These are phyloP conservation scores for Metarhizium album DNA, from an alignment of 2,329 filamentous ascomycete species.

Conservation along the genomic window DNA sequence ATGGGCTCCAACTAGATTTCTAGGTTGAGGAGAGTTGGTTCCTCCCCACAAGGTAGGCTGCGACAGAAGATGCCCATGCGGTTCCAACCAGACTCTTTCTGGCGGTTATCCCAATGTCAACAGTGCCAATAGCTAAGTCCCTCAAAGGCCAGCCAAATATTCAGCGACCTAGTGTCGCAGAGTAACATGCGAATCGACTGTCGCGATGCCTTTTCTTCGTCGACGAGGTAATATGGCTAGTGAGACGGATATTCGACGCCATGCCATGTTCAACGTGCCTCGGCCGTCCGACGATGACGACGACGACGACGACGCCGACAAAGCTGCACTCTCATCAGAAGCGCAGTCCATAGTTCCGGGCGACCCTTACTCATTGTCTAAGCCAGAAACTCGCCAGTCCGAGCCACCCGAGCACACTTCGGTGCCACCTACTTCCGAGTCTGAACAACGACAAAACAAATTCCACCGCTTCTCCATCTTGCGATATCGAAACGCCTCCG, in stretches of 20 bases:
- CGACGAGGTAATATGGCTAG: slow-evolving; percentile 49
- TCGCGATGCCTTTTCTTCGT: slow-evolving; percentile 49
- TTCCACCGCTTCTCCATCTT: slow-evolving; percentile 59
- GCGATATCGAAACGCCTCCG: slow-evolving; percentile 84
- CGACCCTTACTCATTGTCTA: slow-evolving; percentile 10
- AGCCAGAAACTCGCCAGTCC: slow-evolving; percentile 15
- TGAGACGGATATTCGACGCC: slow-evolving; percentile 48
- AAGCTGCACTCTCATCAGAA: slow-evolving; percentile 7
- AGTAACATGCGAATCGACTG: slow-evolving; percentile 28
- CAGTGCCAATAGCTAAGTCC: not conserved
- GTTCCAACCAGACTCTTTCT: not conserved
- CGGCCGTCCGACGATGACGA: slow-evolving; percentile 17
- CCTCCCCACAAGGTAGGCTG: not conserved
- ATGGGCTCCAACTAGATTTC: not conserved
- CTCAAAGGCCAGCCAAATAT: not conserved
- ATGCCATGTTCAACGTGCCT: slow-evolving; percentile 27
- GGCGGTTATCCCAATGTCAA: not conserved
- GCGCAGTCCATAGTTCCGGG: slow-evolving; percentile 6
- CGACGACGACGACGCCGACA: slow-evolving; percentile 13
- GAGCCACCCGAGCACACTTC: slow-evolving; percentile 33
- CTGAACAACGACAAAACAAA: slow-evolving; percentile 26
- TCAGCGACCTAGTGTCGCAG: slow-evolving; percentile 10
- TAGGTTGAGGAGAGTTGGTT: not conserved
- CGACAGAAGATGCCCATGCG: not conserved
- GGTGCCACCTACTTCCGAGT: slow-evolving; percentile 21